Conservation (phyloP, 2,329 filamentous ascomycete genomes). For the Trichocomaceae sp. region DNA sequence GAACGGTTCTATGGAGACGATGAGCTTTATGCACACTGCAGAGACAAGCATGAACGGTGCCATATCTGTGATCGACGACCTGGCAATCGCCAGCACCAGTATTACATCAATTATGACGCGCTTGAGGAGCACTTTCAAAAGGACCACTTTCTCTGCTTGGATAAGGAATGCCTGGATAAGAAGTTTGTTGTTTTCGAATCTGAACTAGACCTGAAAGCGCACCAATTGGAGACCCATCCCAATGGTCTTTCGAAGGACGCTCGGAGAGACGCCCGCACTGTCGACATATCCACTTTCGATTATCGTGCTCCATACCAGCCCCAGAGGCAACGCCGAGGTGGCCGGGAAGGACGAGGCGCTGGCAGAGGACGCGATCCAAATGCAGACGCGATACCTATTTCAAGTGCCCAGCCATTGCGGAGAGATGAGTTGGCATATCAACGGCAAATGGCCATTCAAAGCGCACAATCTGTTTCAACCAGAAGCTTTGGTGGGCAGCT, state of each 20-base stretch:
- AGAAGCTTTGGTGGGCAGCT: slow-evolving; percentile 82
- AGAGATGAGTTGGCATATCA: slow-evolving; percentile 89
- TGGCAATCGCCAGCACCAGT: slow-evolving; percentile 66
- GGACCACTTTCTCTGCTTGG: slow-evolving; percentile 78
- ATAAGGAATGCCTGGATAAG: slow-evolving; percentile 86
- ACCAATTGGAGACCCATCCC: slow-evolving; percentile 78
- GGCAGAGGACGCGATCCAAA: slow-evolving; percentile 80
- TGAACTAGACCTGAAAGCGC: slow-evolving; percentile 89
- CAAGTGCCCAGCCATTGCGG: slow-evolving; percentile 71
- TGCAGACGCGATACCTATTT: slow-evolving; percentile 67
- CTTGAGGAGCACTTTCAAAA: slow-evolving; percentile 80
- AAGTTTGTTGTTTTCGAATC: slow-evolving; percentile 97
- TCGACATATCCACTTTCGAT: slow-evolving; percentile 84
- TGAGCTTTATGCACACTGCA: slow-evolving; percentile 87
- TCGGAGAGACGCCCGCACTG: slow-evolving; percentile 71
- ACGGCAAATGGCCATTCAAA: slow-evolving; percentile 84
- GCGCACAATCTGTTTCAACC: slow-evolving; percentile 69
- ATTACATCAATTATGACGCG: slow-evolving; percentile 81
- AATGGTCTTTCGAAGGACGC: slow-evolving; percentile 74
- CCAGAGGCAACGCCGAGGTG: slow-evolving; percentile 35
- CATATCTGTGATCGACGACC: slow-evolving; percentile 78
- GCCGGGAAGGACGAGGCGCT: slow-evolving; percentile 46
- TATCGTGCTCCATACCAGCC: slow-evolving; percentile 64
- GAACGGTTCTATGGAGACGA: slow-evolving; percentile 93
- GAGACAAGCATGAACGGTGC: slow-evolving; percentile 89